Evolutionary conservation across 768 basidiomycete species (phyloP).

Genomic region (Lyophyllum atratum): DNA sequence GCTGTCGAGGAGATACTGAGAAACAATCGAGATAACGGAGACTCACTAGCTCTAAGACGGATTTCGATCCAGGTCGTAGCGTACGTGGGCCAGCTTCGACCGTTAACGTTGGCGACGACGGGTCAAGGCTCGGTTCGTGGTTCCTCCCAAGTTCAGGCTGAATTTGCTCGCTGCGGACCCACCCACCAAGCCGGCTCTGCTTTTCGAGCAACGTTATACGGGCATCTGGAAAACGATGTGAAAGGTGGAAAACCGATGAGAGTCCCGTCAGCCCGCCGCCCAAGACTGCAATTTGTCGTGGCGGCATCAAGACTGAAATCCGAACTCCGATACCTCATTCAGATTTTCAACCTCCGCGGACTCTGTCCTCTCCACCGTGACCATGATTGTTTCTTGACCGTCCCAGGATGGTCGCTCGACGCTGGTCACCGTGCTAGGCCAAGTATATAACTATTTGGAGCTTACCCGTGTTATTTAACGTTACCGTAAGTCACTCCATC

Average conservation of each 20-base stretch:
- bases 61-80: conserved; percentile 72
- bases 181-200: conserved; percentile 73
- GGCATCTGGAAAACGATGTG: conserved; percentile 59
- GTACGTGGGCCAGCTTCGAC: conserved; percentile 90
- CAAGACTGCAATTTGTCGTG: conserved; percentile 58
- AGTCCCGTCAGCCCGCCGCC: conserved; percentile 86
- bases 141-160: conserved; percentile 36
- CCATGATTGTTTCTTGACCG: no score
- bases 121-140: conserved; percentile 4
- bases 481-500: no score
- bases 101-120: conserved; percentile 42
- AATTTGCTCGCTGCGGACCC: conserved; percentile 69
- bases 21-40: not conserved
- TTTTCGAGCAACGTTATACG: conserved; percentile 73
- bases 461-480: no score
- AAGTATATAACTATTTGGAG: no score
- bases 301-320: conserved; percentile 1
- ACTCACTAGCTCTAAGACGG: conserved; percentile 80
- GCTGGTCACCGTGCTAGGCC: no score
- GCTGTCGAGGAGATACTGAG: not conserved
- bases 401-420: no score
- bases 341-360: not conserved
- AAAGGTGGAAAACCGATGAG: conserved; percentile 77
- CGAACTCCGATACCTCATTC: not conserved
- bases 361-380: no score